Evolutionary conservation across 2,329 filamentous ascomycete genomes (phyloP), one percentile per base, ranked within the genome.

Genomic region (Anthostomella pinea): DNA sequence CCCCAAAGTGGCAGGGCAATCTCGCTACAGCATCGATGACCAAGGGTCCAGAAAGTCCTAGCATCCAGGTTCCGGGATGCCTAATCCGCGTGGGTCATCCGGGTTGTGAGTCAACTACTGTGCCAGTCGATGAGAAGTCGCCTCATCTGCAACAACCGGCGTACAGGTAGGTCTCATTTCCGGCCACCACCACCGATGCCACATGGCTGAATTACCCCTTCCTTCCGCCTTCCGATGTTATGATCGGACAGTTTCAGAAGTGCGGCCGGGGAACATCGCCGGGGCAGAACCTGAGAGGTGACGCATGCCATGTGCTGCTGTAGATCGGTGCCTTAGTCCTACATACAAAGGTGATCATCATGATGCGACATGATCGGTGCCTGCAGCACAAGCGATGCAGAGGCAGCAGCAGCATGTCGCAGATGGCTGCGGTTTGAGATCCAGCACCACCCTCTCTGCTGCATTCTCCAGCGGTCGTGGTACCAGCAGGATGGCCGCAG

Each of bases 401-500:
- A 14, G 15, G 24, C 6, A n/a, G n/a, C n/a, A 35, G 22, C 24
- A 35, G 31, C 30, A 18, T 33, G 38, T 35, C 19, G 41, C 32
- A 41, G 38, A 25, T 38, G 35, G 20, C 38, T n/a, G 26, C 43
- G 42, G 39, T 43, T 32, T 36, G n/a, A 26, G 24, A 26, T 26
- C 24, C 6, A 26, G 24, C 15, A 14, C 24, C n/a, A 26, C 15
- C 6, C 24, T n/a, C 24, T n/a, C n/a, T 33, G 41, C 45, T 42
- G 41, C 25, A 36, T 38, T 26, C 24, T 26, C 24, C 30, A 35
- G 30, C 22, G 27, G 15, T 18, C 19, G 45, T 46, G 13, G 26
- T 33, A 44, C n/a, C 43, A 35, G 29, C 40, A 38, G 32, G 20
- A 11, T 22, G 22, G 33, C 38, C 45, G 43, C 37, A 39, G 39